phyloP scores from a whole-genome alignment of 2,329 filamentous ascomycete species.

The Nemania sp. region DNA sequence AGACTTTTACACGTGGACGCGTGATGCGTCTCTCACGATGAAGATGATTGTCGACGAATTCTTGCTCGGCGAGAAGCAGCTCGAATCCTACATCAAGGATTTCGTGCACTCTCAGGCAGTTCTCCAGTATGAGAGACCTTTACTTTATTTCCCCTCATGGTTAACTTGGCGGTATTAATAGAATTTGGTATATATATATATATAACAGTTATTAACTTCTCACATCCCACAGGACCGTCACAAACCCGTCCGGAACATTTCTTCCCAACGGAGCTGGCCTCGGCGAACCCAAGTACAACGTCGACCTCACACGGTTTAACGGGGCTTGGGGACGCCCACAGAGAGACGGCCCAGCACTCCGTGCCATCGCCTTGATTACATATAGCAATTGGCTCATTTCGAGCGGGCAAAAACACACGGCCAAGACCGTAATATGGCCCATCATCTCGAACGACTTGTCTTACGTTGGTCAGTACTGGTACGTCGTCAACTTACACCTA shows the following conservation, averaged over 20 bases:
- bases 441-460: slow-evolving; percentile 59
- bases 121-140: slow-evolving; percentile 48
- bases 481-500: slow-evolving; percentile 12
- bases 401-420: slow-evolving; percentile 46
- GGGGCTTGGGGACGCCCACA: slow-evolving; percentile 62
- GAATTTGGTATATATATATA: neutral
- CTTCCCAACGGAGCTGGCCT: slow-evolving; percentile 52
- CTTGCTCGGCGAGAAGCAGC: slow-evolving; percentile 47
- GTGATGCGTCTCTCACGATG: slow-evolving; percentile 57
- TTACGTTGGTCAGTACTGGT: slow-evolving; percentile 58
- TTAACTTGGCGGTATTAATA: too few species aligned
- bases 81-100: slow-evolving; percentile 52
- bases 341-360: slow-evolving; percentile 61
- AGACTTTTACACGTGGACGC: slow-evolving; percentile 63
- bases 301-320: slow-evolving; percentile 53
- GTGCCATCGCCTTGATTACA: slow-evolving; percentile 58
- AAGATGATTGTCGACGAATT: slow-evolving; percentile 57
- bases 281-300: slow-evolving; percentile 59
- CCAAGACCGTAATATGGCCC: slow-evolving; percentile 54
- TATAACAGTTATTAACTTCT: neutral
- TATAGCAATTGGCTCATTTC: slow-evolving; percentile 57
- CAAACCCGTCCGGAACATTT: slow-evolving; percentile 54
- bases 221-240: slow-evolving; percentile 39
- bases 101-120: slow-evolving; percentile 57
- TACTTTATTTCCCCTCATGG: too few species aligned